phyloP scores from a whole-genome alignment of 257 asterid genomes.

The Fraxinus excelsior region DNA sequence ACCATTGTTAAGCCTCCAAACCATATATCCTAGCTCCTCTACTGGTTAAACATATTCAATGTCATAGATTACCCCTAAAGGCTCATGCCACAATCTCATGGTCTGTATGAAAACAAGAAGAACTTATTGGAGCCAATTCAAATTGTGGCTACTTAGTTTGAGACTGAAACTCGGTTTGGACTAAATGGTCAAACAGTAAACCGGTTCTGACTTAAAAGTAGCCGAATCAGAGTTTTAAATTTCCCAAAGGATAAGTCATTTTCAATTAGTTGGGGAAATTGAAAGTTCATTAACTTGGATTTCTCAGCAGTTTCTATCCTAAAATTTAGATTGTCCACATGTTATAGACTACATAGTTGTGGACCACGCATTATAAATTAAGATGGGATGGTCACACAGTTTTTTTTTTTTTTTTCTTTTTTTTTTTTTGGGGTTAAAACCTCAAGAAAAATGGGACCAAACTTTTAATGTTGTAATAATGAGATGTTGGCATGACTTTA shows the following conservation, averaged over 20 bases:
- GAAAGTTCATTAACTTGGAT: constrained; percentile 27
- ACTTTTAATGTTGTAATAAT: constrained; percentile 6
- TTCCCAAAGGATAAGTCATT: constrained; percentile 27
- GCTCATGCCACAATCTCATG: too few species aligned
- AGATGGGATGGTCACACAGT: neutral
- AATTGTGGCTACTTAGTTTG: too few species aligned
- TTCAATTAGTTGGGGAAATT: constrained; percentile 37
- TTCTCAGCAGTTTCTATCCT: constrained; percentile 22
- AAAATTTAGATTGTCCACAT: constrained; percentile 31
- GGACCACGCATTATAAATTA: constrained; percentile 36
- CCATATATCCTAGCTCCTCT: too few species aligned
- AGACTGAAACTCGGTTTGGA: neutral
- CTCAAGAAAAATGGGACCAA: constrained; percentile 40
- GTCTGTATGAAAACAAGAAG: too few species aligned
- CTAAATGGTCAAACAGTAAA: neutral
- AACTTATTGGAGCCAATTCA: too few species aligned
- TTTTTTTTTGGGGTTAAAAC: constrained; percentile 31
- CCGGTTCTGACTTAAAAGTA: neutral
- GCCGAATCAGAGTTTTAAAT: neutral
- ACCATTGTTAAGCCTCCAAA: too few species aligned
- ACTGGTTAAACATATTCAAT: too few species aligned
- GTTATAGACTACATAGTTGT: constrained; percentile 25
- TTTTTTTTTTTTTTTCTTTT: too few species aligned
- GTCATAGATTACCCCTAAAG: too few species aligned
- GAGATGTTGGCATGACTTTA: constrained; percentile 46